Percentiles rank a stretch among this genome's conserved stretches.
These are phyloP conservation scores for Colletotrichum limetticola DNA, from an alignment of 2,329 filamentous ascomycete species.

Conservation along the genomic window DNA sequence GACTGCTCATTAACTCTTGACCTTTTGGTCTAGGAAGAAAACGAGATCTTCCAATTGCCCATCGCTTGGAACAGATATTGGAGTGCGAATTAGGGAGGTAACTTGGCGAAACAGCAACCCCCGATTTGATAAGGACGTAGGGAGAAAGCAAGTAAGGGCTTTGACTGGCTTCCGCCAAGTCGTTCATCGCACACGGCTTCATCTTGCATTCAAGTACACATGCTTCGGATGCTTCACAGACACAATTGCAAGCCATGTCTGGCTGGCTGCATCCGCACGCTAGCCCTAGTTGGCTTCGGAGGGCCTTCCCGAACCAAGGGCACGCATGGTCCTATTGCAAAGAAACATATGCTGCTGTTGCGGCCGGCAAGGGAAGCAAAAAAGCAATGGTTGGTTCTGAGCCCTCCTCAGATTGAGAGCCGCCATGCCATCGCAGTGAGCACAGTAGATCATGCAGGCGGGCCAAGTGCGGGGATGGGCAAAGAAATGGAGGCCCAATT, in stretches of 20 bases:
- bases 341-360: not conserved
- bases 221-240: conserved; percentile 15
- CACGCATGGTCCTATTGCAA: not conserved
- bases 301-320: not conserved
- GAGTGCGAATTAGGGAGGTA: not conserved
- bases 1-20: no score
- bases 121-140: not conserved
- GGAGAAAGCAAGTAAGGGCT: not conserved
- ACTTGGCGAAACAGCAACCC: not conserved
- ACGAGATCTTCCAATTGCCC: not conserved
- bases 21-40: no score
- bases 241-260: not conserved
- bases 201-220: conserved; percentile 2
- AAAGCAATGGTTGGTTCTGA: conserved; percentile 11
- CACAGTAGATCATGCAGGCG: conserved; percentile 7
- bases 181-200: not conserved
- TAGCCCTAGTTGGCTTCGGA: conserved; percentile 4
- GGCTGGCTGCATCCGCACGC: conserved; percentile 3
- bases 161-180: not conserved
- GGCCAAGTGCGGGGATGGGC: not conserved
- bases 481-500: not conserved
- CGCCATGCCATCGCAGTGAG: not conserved
- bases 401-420: not conserved
- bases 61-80: not conserved
- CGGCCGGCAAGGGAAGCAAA: not conserved